Evolutionary conservation across 1,139 yeast genomes (phyloP), one percentile per base, ranked within the genome.

Genomic region (Arxiozyma heterogenica): DNA sequence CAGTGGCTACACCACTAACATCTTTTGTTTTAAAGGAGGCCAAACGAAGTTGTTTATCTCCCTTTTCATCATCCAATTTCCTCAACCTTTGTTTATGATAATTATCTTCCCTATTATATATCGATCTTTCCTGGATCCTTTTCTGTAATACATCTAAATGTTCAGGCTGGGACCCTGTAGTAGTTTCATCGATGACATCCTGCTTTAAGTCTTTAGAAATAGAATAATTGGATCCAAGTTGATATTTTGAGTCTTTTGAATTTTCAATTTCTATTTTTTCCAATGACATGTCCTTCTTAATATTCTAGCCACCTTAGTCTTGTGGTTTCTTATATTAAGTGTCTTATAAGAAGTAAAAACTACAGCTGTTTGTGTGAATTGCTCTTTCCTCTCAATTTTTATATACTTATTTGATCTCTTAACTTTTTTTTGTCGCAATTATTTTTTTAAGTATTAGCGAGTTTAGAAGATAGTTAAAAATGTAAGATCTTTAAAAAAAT

Each of bases 31-130:
- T 38, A 17, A 34, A 25, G 17, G 18, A 4, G 15, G 15, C 48
- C 22, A 38, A 44, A 7, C 20, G 51, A 18, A 39, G 47, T 17
- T 27, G 30, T 20, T 22, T 44, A 21, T 44, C 54, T 1, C 27
- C 51, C 20, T 63, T 61, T 51, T 59, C 65, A 39, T n/a, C 15
- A 12, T 45, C 41, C 7, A 17, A 22, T 15, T 72, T 55, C 52
- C 71, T 68, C 56, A 72, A 69, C 57, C 79, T 63, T 57, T 75
- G 66, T 57, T 68, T 66, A 51, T 75, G 78, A 60, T 79, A 78
- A 1, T 72, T 75, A 41, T 71, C 66, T 59, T 75, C 78, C 30
- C 73, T 65, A 6, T 65, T 69, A 46, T 58, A 64, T 42, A 71
- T 64, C 0, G 74, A 63, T 52, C 69, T 67, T 18, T 65, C 62